Evolutionary conservation across 768 basidiomycete genomes (phyloP), one percentile per base, ranked within the genome.

Genomic region (Mycena maculata): DNA sequence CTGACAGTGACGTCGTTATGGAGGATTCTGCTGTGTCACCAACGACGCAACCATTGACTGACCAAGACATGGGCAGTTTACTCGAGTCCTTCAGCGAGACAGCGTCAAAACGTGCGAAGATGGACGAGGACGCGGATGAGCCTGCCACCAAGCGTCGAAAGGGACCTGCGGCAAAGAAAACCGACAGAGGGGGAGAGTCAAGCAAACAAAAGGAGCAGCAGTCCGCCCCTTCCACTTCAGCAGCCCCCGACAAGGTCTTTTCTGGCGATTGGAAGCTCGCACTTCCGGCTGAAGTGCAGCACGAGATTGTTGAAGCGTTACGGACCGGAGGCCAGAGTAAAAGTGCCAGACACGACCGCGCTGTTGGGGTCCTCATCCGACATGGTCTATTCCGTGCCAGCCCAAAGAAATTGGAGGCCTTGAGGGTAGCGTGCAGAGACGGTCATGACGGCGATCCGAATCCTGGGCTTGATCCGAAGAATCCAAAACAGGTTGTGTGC

Each of bases 401-500:
- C 42, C 15, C 15, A 22, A 44, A 18, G 42, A 44, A 22, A 22
- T 22, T 44, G 42, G 18, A 44, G 42, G n/a, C 18, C 15, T 44
- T 44, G 42, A 44, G 42, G 42, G 42, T 7, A 18, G 42, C 42
- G 42, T 44, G 42, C n/a, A 22, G 18, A 18, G 16, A 44, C 8
- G 33, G 33, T 13, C 38, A 54, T 54, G n/a, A 11, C 18, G 54
- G 54, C 28, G 54, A 55, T 55, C 36, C 39, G 25, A 42, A 58
- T 44, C 36, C 56, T 15, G 41, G 36, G 13, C 23, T 58, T 20
- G 56, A 58, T 28, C 18, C 38, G 31, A 58, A 58, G 18, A 58
- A 58, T 25, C 56, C 56, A 22, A 58, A 58, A 42, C 38, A 58
- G 28, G 56, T 58, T 23, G 25, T 58, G 12, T 58, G 56, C 38